Conservation (phyloP, 495 filamentous ascomycete genomes). For the Coniosporium apollinis region DNA sequence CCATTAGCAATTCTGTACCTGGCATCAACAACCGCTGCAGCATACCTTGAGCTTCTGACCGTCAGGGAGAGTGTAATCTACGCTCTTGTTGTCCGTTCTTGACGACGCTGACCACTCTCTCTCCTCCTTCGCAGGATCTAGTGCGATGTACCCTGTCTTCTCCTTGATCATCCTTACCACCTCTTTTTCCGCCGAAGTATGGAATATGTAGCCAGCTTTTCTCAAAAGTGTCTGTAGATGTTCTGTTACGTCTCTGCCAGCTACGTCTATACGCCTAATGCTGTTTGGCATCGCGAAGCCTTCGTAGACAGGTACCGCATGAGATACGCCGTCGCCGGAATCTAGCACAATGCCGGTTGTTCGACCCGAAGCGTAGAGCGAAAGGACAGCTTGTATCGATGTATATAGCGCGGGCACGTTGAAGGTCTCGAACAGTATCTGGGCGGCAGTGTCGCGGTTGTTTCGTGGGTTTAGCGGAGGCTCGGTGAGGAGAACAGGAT, state of each 20-base stretch:
- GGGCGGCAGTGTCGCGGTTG: slow-evolving; percentile 91
- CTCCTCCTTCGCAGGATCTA: slow-evolving; percentile 84
- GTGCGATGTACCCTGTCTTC: slow-evolving; percentile 76
- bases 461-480: slow-evolving; percentile 88
- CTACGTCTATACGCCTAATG: slow-evolving; percentile 90
- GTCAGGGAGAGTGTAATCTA: slow-evolving; percentile 81
- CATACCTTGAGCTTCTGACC: slow-evolving; percentile 78
- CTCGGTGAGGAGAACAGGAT: slow-evolving; percentile 93
- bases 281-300: slow-evolving; percentile 93
- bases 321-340: slow-evolving; percentile 89
- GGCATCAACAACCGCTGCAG: slow-evolving; percentile 2
- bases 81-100: slow-evolving; percentile 48
- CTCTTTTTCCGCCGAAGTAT: slow-evolving; percentile 97
- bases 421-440: slow-evolving; percentile 98
- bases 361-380: slow-evolving; percentile 87
- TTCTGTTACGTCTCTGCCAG: slow-evolving; percentile 95
- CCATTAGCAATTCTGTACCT: slow-evolving; percentile 8
- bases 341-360: slow-evolving; percentile 95
- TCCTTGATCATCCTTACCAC: slow-evolving; percentile 95
- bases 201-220: slow-evolving; percentile 86
- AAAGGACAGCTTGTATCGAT: slow-evolving; percentile 92
- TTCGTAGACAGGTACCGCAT: slow-evolving; percentile 94
- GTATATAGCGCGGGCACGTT: slow-evolving; percentile 94
- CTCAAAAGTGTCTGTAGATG: slow-evolving; percentile 81
- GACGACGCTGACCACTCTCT: slow-evolving; percentile 72